Conservation (phyloP, 306 rosid genomes). For the Ochetophila trinervis region DNA sequence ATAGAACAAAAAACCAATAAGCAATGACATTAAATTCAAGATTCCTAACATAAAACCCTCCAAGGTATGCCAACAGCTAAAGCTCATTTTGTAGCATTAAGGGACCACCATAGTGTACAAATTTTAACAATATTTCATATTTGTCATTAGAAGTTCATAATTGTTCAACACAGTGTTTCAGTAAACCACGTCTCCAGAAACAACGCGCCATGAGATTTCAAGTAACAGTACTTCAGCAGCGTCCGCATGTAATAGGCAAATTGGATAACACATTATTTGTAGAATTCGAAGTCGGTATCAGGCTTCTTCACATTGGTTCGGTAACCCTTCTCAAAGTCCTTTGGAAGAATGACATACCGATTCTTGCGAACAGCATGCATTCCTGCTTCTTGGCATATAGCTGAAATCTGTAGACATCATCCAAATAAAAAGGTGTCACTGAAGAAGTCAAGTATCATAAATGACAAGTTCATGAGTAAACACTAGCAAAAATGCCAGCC, state of each 20-base stretch:
- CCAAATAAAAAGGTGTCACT: not conserved
- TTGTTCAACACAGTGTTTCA: conserved; percentile 8
- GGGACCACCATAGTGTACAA: not conserved
- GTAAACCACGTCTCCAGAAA: not conserved
- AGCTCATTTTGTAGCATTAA: too few species aligned
- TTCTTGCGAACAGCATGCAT: conserved; percentile 99
- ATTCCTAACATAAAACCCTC: too few species aligned
- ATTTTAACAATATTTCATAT: not conserved
- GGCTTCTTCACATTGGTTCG: conserved; percentile 97
- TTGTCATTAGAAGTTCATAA: not conserved
- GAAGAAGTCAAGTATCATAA: too few species aligned
- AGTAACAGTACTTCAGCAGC: conserved; percentile 2
- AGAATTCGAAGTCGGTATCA: conserved; percentile 95
- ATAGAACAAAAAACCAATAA: too few species aligned
- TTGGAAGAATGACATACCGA: conserved; percentile 89
- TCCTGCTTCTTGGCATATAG: conserved; percentile 99
- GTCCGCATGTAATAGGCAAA: not conserved
- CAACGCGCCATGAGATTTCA: not conserved
- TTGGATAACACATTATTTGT: conserved; percentile 59
- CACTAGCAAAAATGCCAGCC: not conserved
- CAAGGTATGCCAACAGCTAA: too few species aligned
- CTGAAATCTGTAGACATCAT: conserved; percentile 61
- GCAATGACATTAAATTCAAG: too few species aligned
- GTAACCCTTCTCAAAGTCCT: conserved; percentile 99
- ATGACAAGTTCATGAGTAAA: not conserved